Conservation (phyloP, 352 stramenopile genomes). For the Aphanomyces stellatus region DNA sequence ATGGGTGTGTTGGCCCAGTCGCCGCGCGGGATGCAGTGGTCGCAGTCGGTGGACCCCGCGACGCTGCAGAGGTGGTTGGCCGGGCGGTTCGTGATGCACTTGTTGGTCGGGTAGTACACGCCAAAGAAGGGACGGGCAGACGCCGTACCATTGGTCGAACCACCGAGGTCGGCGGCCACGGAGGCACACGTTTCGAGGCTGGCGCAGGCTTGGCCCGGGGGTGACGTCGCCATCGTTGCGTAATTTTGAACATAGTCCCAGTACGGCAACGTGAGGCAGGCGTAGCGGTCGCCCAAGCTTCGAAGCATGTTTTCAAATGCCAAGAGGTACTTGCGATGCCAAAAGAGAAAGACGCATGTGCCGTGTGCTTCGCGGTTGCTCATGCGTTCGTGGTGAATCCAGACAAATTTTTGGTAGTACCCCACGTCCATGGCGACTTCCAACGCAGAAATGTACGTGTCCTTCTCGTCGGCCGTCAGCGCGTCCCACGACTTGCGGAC, state of each 20-base stretch:
- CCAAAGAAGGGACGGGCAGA: background rate
- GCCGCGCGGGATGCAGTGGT: slow-evolving; percentile 6
- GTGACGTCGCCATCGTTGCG: background rate
- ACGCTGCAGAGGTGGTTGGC: background rate
- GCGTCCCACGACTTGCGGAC: slow-evolving; percentile 42
- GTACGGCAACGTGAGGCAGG: slow-evolving; percentile 23
- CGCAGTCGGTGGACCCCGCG: background rate
- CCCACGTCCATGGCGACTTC: slow-evolving; percentile 40
- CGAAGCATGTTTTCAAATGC: slow-evolving; percentile 25
- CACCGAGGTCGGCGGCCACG: background rate
- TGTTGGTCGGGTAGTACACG: no score
- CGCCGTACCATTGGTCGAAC: background rate
- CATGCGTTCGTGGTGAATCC: slow-evolving; percentile 52
- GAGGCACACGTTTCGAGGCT: background rate
- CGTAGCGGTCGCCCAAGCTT: background rate
- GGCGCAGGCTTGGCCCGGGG: background rate
- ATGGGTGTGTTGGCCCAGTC: background rate
- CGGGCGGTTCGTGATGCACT: no score
- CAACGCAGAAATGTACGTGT: slow-evolving; percentile 37
- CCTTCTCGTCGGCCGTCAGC: slow-evolving; percentile 30
- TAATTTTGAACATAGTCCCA: slow-evolving; percentile 18
- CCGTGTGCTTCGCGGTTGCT: slow-evolving; percentile 39
- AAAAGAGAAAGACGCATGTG: slow-evolving; percentile 22
- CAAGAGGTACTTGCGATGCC: slow-evolving; percentile 22
- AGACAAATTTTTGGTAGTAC: slow-evolving; percentile 46